Percentiles rank a stretch among this genome's conserved stretches.
Conservation (phyloP, 352 stramenopile genomes). For the Pythium apleroticum region DNA sequence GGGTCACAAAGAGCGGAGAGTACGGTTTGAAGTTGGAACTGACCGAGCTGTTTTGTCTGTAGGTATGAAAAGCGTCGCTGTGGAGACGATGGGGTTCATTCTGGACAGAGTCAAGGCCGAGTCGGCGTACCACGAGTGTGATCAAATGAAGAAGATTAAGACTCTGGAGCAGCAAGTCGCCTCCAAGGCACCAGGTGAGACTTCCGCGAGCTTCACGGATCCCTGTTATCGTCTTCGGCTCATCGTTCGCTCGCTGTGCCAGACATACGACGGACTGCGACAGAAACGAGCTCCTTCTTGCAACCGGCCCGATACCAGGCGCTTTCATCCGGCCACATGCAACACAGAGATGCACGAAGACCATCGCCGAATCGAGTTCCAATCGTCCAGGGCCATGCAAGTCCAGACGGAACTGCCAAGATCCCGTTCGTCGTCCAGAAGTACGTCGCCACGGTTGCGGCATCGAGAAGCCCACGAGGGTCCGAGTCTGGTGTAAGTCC, state of each 20-base stretch:
- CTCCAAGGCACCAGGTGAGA: constrained; percentile 15
- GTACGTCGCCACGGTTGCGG: constrained; percentile 9
- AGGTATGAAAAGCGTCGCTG: constrained; percentile 44
- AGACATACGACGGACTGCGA: not conserved
- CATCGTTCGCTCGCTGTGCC: not conserved
- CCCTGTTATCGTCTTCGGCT: no score
- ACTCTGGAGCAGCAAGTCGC: constrained; percentile 8
- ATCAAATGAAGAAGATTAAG: constrained; percentile 28
- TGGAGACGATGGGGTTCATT: constrained; percentile 54
- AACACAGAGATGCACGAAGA: not conserved
- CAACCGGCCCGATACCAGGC: not conserved
- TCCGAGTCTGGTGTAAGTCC: not conserved
- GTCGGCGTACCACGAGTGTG: constrained; percentile 38
- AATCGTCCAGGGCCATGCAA: not conserved
- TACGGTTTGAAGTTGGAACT: not conserved
- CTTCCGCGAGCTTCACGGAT: not conserved
- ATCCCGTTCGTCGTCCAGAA: constrained; percentile 20
- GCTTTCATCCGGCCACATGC: not conserved
- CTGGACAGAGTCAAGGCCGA: constrained; percentile 51
- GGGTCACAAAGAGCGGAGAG: no score
- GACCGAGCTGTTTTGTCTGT: not conserved
- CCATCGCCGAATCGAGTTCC: not conserved
- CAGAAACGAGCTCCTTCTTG: not conserved
- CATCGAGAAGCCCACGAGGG: constrained; percentile 5
- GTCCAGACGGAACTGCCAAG: not conserved